Conservation (phyloP, 179 eudicot species). For the Corrigiola litoralis region DNA sequence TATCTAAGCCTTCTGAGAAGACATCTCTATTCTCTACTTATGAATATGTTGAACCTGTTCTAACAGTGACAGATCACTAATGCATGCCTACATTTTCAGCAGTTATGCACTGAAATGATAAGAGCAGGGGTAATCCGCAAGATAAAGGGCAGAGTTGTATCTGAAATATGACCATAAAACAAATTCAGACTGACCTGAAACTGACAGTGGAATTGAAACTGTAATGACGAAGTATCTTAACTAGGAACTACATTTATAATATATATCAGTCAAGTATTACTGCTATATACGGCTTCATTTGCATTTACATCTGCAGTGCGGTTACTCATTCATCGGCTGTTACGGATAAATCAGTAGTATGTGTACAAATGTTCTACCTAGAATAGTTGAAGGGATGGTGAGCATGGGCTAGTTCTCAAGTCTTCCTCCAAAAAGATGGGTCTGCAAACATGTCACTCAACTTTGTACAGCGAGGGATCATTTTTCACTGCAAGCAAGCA, state of each 20-base stretch:
- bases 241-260: too few species aligned
- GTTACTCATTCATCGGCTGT: constrained; percentile 4
- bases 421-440: constrained; percentile 11
- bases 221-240: too few species aligned
- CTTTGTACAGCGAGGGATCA: constrained; percentile 6
- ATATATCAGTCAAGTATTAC: neutral
- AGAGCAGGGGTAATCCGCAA: too few species aligned
- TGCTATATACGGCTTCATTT: constrained; percentile 6
- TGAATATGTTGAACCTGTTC: too few species aligned
- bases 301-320: constrained; percentile 11
- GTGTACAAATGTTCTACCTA: constrained; percentile 20
- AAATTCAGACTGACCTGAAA: constrained; percentile 2
- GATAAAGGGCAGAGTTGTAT: neutral
- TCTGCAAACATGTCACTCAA: constrained; percentile 9
- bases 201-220: too few species aligned
- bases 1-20: too few species aligned
- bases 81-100: too few species aligned
- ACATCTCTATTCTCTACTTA: too few species aligned
- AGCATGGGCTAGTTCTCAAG: neutral
- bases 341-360: constrained; percentile 23
- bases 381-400: constrained; percentile 11
- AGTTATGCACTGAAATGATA: too few species aligned
- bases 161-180: neutral
- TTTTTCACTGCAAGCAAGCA: constrained; percentile 9
- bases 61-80: too few species aligned